Evolutionary conservation across 768 basidiomycete genomes (phyloP), one percentile per base, ranked within the genome.

Genomic region (Cytidiella melzeri): DNA sequence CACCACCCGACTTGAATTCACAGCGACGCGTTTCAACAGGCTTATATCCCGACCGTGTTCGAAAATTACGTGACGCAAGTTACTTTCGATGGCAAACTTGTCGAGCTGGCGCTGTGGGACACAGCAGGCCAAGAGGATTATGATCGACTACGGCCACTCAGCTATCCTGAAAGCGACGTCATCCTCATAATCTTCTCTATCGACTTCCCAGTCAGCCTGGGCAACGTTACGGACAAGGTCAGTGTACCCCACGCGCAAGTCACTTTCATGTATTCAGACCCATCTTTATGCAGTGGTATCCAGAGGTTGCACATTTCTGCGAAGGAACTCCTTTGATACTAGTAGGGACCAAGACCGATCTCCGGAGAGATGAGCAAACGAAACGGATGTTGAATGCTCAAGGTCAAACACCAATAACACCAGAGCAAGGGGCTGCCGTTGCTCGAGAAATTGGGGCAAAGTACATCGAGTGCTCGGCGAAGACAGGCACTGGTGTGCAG

Each of bases 51-150:
- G 25, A 93, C 92, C 19, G 92, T 94, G 9, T 94, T 94, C 64
- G 92, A 94, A 67, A 93, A 92, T 75, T 93, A 92, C 61, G 88
- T 92, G 48, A 91, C 88, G 11, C 83, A 87, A 55, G 86, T 93
- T 30, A 73, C 81, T 43, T 91, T 86, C 59, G 92, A 94, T 21
- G 84, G 86, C 48, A 93, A 92, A 68, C 73, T 88, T 18, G 83
- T 99, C 53, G 92, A 96, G 62, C 79, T 99, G 38, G 95, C 96
- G n/a, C 75, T 99, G 15, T 99, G 95, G 92, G 93, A 97, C 68
- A 97, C 93, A 1, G 93, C 93, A 1, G 93, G 93, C 23, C 93
- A 96, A 66, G 93, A 97, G 69, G 93, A 97, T 70, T 97, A 96
- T 67, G 92, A 94, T 66, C 78, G 88, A 54, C 76, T 93, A 48